Base-by-base conservation (phyloP, 495 filamentous ascomycete genomes). In the Clohesyomyces aquaticus region DNA sequence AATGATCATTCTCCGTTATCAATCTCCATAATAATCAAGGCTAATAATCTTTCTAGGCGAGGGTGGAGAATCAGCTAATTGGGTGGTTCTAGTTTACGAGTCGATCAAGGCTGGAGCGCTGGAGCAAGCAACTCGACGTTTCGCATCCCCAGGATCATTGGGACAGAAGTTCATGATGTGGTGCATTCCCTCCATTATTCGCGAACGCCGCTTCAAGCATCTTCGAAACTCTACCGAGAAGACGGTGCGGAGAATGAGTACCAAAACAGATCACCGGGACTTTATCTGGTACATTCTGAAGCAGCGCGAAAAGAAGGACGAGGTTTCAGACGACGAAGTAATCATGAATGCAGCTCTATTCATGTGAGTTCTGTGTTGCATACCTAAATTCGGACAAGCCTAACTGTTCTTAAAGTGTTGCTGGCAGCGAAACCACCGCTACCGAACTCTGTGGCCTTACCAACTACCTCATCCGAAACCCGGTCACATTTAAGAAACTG, bases 231-330 rank as follows among this genome's bases (percentile, higher is more conserved):
- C 66, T 23, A 70, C 49, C 6, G 72, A 74, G 55, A 74, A 74
- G 60, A 65, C 61, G 14, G 35, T 61, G 3, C 60, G 59, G 9
- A 66, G 73, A n/a, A 63, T 76, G 25, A 66, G 61, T 27, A 65
- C 52, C 12, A 68, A 72, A 38, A 70, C 66, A 11, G 58, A 72
- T 6, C 63, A 69, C 26, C 55, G 57, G 43, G 72, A 74, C 59
- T 71, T 74, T 47, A 72, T 76, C 51, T 72, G 66, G 62, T 72
- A 71, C 53, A 72, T 76, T 25, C 46, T 73, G 1, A 71, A 70
- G 63, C 68, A 74, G 51, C 48, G 60, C 22, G 68, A 74, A 22
- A 70, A 73, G 61, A 60, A 73, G 57, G 58, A 73, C 28, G 67
- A 66, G 26, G 63, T 75, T 2, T 65, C 55, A 18, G 59, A 66